Evolutionary conservation across 2,329 filamentous ascomycete genomes (phyloP).

Genomic region (Trichoderma gracile): DNA sequence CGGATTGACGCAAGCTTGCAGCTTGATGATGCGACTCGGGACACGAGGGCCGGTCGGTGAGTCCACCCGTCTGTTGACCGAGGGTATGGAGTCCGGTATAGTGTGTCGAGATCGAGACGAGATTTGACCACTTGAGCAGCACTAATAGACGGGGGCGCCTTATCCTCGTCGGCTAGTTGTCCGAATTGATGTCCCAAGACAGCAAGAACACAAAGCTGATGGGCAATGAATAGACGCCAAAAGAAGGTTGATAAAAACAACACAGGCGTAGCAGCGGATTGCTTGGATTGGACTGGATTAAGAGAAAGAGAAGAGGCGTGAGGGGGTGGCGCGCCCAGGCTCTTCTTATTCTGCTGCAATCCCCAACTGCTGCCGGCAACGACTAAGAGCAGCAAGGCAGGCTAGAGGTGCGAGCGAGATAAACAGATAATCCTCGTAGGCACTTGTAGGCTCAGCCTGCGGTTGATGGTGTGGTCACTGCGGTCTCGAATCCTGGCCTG

Average conservation of each 20-base stretch:
- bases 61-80: slow-evolving; percentile 18
- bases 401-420: slow-evolving; percentile 10
- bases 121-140: background rate
- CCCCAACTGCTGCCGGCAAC: slow-evolving; percentile 6
- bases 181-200: background rate
- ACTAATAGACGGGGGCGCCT: background rate
- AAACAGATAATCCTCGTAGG: slow-evolving; percentile 6
- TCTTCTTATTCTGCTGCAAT: slow-evolving; percentile 21
- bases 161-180: background rate
- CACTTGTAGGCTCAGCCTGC: slow-evolving; percentile 12
- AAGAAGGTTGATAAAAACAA: no score
- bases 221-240: background rate
- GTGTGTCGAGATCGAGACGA: background rate
- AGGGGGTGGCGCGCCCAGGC: slow-evolving; percentile 22
- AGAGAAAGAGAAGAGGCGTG: slow-evolving; percentile 14
- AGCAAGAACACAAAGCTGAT: background rate
- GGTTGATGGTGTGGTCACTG: slow-evolving; percentile 19
- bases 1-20: slow-evolving; percentile 21
- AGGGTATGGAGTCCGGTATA: background rate
- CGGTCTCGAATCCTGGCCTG: slow-evolving; percentile 13
- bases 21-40: slow-evolving; percentile 22
- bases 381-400: background rate
- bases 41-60: slow-evolving; percentile 13
- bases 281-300: slow-evolving; percentile 3
- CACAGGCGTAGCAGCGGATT: background rate